phyloP scores from a whole-genome alignment of 2,329 filamentous ascomycete genomes.

The Pseudocercospora crystallina region DNA sequence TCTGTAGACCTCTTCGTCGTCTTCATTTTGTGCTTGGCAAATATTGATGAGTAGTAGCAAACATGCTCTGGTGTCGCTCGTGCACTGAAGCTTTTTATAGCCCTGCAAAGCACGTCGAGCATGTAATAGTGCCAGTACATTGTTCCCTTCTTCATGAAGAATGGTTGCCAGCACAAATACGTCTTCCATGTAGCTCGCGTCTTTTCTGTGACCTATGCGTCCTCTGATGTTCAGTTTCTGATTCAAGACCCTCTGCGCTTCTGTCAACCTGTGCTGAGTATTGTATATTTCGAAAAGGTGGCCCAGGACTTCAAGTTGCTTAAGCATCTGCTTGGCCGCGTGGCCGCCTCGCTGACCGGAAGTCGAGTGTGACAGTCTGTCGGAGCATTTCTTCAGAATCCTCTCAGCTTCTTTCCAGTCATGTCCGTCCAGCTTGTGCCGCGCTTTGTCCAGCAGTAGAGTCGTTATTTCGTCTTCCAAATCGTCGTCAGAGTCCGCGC shows the following conservation, averaged over 20 bases:
- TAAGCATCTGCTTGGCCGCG: neutral
- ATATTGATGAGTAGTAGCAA: too few species aligned
- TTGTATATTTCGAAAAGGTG: conserved; percentile 1
- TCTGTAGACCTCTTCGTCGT: too few species aligned
- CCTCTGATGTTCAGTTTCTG: neutral
- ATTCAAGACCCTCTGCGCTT: neutral
- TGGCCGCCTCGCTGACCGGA: neutral
- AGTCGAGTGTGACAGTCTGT: neutral
- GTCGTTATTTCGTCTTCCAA: conserved; percentile 1
- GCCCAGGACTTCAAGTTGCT: neutral
- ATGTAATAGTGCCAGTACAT: neutral
- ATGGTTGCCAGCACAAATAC: neutral
- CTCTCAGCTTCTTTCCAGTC: conserved; percentile 1
- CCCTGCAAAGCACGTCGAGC: conserved; percentile 1
- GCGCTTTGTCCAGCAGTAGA: neutral
- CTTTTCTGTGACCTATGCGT: neutral
- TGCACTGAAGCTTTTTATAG: neutral
- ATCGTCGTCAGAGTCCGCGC: conserved; percentile 1
- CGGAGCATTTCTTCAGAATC: neutral
- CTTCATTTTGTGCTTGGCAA: too few species aligned
- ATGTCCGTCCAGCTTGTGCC: neutral
- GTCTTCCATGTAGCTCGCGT: neutral
- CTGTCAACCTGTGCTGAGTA: neutral
- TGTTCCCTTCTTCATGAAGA: neutral
- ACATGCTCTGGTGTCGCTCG: too few species aligned